phyloP scores from a whole-genome alignment of 306 rosid species.

The Quercus berberidifolia region DNA sequence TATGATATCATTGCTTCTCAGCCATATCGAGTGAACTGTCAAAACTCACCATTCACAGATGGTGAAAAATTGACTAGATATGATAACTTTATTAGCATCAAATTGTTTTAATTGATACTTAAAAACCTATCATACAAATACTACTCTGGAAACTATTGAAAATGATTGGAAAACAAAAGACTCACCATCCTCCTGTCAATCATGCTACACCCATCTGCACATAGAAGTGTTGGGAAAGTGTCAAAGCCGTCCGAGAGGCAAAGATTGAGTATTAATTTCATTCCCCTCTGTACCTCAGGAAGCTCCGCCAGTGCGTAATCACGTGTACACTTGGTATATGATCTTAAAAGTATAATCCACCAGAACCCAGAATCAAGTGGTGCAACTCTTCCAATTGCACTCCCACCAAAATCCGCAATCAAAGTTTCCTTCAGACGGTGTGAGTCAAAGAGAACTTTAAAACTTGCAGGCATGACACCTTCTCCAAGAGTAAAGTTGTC shows the following conservation, averaged over 20 bases:
- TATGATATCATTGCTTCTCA: neutral
- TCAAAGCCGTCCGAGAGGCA: constrained; percentile 31
- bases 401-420: constrained; percentile 30
- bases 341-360: constrained; percentile 27
- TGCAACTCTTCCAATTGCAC: constrained; percentile 39
- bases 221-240: constrained; percentile 31
- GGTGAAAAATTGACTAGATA: neutral
- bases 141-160: neutral
- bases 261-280: constrained; percentile 18
- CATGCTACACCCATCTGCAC: constrained; percentile 34
- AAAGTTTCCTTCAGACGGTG: constrained; percentile 3
- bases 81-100: neutral
- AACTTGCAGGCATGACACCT: constrained; percentile 32
- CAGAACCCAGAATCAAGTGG: constrained; percentile 35
- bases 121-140: neutral
- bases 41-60: neutral
- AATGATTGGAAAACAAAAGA: neutral
- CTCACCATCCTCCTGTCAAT: constrained; percentile 33
- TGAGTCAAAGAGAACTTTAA: constrained; percentile 22
- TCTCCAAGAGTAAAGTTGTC: constrained; percentile 26
- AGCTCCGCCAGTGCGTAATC: constrained; percentile 13
- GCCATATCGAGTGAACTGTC: neutral
- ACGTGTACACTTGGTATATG: constrained; percentile 16
- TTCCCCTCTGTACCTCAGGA: constrained; percentile 24
- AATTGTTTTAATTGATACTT: neutral